Conservation (phyloP, 2,329 filamentous ascomycete species). For the Calonectria hawksworthii region DNA sequence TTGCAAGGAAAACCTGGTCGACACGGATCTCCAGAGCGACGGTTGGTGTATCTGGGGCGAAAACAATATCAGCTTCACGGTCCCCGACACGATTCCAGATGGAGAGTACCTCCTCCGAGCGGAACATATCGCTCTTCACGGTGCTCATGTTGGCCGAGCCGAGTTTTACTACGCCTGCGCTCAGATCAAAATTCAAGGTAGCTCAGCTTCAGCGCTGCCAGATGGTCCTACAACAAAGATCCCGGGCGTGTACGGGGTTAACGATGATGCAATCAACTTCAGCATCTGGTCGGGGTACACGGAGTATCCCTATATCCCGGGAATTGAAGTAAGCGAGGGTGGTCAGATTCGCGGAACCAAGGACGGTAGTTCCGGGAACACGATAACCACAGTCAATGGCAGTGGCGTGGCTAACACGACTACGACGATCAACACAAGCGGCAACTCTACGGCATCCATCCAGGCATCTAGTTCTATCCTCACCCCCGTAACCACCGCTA, state of each 20-base stretch:
- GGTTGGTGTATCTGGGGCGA: constrained; percentile 1
- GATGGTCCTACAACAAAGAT: neutral
- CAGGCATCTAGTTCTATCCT: no score
- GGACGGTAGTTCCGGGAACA: no score
- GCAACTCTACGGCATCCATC: no score
- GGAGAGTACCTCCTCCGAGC: constrained; percentile 37
- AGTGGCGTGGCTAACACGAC: no score
- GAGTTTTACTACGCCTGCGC: constrained; percentile 41
- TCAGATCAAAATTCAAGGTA: constrained; percentile 33
- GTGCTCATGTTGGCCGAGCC: constrained; percentile 33
- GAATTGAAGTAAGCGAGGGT: no score
- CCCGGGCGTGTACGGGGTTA: constrained; percentile 12
- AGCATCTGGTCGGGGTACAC: neutral
- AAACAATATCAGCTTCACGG: constrained; percentile 11
- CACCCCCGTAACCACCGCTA: no score
- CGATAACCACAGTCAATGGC: no score
- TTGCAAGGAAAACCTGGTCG: no score
- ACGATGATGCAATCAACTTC: constrained; percentile 11
- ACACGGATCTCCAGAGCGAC: no score
- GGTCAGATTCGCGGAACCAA: no score
- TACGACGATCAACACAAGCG: no score
- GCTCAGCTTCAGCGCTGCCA: constrained; percentile 2
- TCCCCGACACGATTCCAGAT: constrained; percentile 12
- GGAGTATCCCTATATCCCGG: no score
- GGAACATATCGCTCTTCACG: constrained; percentile 39